Evolutionary conservation across 2,329 filamentous ascomycete species (phyloP).

Genomic region (Graphilbum fragrans): DNA sequence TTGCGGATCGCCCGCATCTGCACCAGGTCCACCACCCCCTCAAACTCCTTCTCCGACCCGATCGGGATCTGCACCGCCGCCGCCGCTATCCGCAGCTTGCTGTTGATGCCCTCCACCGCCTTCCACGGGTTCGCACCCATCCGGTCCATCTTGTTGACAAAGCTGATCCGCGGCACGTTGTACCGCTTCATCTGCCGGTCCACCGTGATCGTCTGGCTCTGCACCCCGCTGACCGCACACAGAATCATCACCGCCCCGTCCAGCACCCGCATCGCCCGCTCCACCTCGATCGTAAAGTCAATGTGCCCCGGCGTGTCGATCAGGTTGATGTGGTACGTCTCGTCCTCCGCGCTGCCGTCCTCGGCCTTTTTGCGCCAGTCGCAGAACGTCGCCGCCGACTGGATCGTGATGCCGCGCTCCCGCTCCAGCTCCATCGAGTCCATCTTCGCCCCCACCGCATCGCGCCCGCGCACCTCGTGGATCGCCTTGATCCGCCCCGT

Average conservation of each 20-base stretch:
- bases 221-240: conserved; percentile 92
- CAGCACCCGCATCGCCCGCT: conserved; percentile 84
- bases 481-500: conserved; percentile 94
- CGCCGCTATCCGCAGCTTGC: conserved; percentile 84
- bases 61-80: conserved; percentile 94
- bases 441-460: conserved; percentile 97
- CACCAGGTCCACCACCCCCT: conserved; percentile 86
- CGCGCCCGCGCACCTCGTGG: conserved; percentile 91
- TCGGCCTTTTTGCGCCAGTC: conserved; percentile 81
- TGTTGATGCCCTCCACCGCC: conserved; percentile 93
- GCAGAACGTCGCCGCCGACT: conserved; percentile 94
- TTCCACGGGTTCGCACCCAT: conserved; percentile 99
- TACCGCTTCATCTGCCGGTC: conserved; percentile 98
- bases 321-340: conserved; percentile 94
- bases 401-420: conserved; percentile 98
- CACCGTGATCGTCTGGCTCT: conserved; percentile 96
- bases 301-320: conserved; percentile 98
- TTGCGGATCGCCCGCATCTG: conserved; percentile 91
- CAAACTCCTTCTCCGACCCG: conserved; percentile 79
- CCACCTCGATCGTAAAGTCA: conserved; percentile 98
- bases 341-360: conserved; percentile 55
- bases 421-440: conserved; percentile 98
- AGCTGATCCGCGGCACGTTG: conserved; percentile 88
- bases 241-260: conserved; percentile 98
- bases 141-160: conserved; percentile 99